A percentile compares a stretch with the other conserved stretches of the same genome.
phyloP scores from a whole-genome alignment of 1,284 basidiomycete species.

The Sanguinoderma infundibulare region DNA sequence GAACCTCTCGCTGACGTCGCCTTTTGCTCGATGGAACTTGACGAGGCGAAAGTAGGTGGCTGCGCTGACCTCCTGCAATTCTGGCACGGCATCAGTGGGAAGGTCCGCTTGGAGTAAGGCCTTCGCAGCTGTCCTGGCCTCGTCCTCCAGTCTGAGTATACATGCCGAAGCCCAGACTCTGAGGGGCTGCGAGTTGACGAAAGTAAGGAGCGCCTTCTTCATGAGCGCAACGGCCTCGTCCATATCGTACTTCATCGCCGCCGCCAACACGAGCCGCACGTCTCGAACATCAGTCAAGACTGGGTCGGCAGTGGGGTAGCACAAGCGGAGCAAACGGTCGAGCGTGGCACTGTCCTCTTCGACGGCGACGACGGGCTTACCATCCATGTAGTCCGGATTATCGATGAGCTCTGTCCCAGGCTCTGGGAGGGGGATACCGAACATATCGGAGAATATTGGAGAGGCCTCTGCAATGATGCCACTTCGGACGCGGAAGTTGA shows the following conservation, averaged over 20 bases:
- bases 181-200: slow-evolving; percentile 5
- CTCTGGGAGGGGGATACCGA: slow-evolving; percentile 34
- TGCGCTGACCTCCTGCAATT: slow-evolving; percentile 17
- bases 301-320: slow-evolving; percentile 39
- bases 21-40: slow-evolving; percentile 13
- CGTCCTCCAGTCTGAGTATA: slow-evolving; percentile 2
- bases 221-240: slow-evolving; percentile 12
- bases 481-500: slow-evolving; percentile 40
- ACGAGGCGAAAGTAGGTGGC: slow-evolving; percentile 20
- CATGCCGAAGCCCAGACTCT: slow-evolving; percentile 11
- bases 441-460: slow-evolving; percentile 43
- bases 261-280: slow-evolving; percentile 16
- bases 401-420: background rate
- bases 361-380: slow-evolving; percentile 25
- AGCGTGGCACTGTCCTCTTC: slow-evolving; percentile 39
- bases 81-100: background rate
- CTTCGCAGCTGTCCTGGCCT: slow-evolving; percentile 5
- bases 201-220: slow-evolving; percentile 5
- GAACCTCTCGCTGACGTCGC: slow-evolving; percentile 8
- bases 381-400: slow-evolving; percentile 6
- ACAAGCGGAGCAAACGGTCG: slow-evolving; percentile 40
- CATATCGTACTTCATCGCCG: slow-evolving; percentile 30
- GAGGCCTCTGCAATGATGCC: slow-evolving; percentile 46
- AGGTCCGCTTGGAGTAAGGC: background rate
- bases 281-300: slow-evolving; percentile 17